phyloP scores from a whole-genome alignment of 164 flowering plant genomes.

The Stephania japonica region DNA sequence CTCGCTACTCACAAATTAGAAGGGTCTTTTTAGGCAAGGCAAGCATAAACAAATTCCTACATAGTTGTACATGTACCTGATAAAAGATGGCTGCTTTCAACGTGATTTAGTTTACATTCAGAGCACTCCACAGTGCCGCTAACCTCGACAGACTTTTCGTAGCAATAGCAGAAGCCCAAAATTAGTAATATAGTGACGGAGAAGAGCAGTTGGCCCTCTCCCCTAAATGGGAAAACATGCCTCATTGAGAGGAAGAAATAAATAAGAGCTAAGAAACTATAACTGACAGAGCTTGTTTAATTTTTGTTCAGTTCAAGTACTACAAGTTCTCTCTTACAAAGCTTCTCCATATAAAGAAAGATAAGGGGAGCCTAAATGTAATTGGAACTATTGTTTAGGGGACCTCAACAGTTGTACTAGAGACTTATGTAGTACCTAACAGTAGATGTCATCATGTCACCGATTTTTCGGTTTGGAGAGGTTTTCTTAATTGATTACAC shows the following conservation, averaged over 20 bases:
- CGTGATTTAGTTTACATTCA: slow-evolving; percentile 44
- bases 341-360: neutral
- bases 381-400: neutral
- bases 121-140: slow-evolving; percentile 70
- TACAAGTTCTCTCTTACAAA: neutral
- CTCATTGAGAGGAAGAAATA: slow-evolving; percentile 6
- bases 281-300: neutral
- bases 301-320: neutral
- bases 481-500: too few relatives aligned
- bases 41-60: too few relatives aligned
- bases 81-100: slow-evolving; percentile 46
- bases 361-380: neutral
- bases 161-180: slow-evolving; percentile 31
- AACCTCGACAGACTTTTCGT: slow-evolving; percentile 42
- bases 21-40: too few relatives aligned
- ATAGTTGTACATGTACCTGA: slow-evolving; percentile 37
- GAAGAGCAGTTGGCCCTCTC: slow-evolving; percentile 30
- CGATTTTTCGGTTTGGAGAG: too few relatives aligned
- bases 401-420: neutral
- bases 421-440: too few relatives aligned
- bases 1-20: too few relatives aligned
- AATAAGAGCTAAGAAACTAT: neutral
- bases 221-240: slow-evolving; percentile 9
- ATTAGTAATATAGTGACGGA: slow-evolving; percentile 27
- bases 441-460: too few relatives aligned